Conservation (phyloP, 805 yeast species). For the Starmerella ratchasimensis region DNA sequence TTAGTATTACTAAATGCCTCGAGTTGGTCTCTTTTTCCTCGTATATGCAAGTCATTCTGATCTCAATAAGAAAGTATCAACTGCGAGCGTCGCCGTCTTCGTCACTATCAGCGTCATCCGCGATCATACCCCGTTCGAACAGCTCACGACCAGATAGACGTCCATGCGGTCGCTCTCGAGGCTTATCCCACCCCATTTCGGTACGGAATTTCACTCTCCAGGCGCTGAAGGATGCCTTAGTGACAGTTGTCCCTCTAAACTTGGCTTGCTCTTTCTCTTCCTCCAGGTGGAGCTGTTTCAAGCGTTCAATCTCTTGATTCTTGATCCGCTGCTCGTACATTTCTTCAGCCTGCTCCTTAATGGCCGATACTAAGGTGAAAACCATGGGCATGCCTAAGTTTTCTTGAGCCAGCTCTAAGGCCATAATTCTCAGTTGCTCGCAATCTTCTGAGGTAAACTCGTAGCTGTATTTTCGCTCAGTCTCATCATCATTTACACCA, state of each 20-base stretch:
- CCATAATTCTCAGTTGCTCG: slow-evolving; percentile 16
- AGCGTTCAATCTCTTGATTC: slow-evolving; percentile 41
- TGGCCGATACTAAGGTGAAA: slow-evolving; percentile 59
- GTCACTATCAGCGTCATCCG: slow-evolving; percentile 40
- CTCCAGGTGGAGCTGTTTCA: slow-evolving; percentile 42
- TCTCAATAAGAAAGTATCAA: not conserved
- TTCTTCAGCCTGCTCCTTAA: slow-evolving; percentile 71
- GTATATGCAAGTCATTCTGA: too few relatives aligned
- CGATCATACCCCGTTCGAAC: slow-evolving; percentile 79
- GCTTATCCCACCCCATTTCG: slow-evolving; percentile 57
- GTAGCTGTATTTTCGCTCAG: slow-evolving; percentile 29
- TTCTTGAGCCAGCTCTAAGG: slow-evolving; percentile 41
- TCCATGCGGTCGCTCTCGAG: slow-evolving; percentile 46
- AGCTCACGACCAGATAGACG: slow-evolving; percentile 78
- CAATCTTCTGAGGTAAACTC: slow-evolving; percentile 35
- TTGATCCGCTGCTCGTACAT: slow-evolving; percentile 47
- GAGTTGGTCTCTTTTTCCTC: too few relatives aligned
- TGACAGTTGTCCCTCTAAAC: slow-evolving; percentile 81
- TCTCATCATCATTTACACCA: slow-evolving; percentile 34
- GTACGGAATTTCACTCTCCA: slow-evolving; percentile 66
- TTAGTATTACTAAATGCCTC: too few relatives aligned
- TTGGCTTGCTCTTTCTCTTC: slow-evolving; percentile 81
- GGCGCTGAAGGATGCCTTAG: slow-evolving; percentile 50
- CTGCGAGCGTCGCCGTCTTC: slow-evolving; percentile 33
- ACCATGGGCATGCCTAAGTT: slow-evolving; percentile 86